These are phyloP conservation scores for Ploettnerulaceae sp. DNA, from an alignment of 2,329 filamentous ascomycete species.

Conservation along the genomic window DNA sequence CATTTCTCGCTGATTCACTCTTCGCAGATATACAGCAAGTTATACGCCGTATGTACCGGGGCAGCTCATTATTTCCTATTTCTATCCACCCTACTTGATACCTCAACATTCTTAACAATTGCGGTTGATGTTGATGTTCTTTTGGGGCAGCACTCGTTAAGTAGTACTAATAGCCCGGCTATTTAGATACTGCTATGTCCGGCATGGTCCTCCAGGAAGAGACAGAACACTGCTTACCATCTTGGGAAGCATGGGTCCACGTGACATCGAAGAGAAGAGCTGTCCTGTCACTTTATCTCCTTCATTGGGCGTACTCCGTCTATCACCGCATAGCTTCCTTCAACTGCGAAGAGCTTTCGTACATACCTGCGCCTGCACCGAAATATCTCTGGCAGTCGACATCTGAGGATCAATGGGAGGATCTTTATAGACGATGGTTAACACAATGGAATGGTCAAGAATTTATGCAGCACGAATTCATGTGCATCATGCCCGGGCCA, in stretches of 20 bases:
- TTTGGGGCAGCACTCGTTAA: too few relatives aligned
- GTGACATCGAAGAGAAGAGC: constrained; percentile 52
- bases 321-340: constrained; percentile 35
- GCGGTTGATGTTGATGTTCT: too few relatives aligned
- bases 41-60: too few relatives aligned
- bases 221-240: constrained; percentile 29
- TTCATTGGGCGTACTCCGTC: constrained; percentile 39
- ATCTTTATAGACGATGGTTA: constrained; percentile 34
- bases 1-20: constrained; percentile 25
- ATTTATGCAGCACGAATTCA: constrained; percentile 34
- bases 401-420: constrained; percentile 34
- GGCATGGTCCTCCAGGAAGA: constrained; percentile 37
- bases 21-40: constrained; percentile 34
- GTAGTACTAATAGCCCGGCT: too few relatives aligned
- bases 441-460: constrained; percentile 34
- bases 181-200: constrained; percentile 32
- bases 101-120: too few relatives aligned
- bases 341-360: constrained; percentile 36
- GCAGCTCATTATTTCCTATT: too few relatives aligned
- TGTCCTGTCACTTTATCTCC: constrained; percentile 34
- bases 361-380: constrained; percentile 37
- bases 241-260: constrained; percentile 39
- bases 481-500: constrained; percentile 29
- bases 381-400: constrained; percentile 38
- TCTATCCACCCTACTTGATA: too few relatives aligned